A percentile compares a stretch with the other conserved stretches of the same genome.
phyloP scores from a whole-genome alignment of 192 early-diverging fungal species.

The Mortierella antarctica region DNA sequence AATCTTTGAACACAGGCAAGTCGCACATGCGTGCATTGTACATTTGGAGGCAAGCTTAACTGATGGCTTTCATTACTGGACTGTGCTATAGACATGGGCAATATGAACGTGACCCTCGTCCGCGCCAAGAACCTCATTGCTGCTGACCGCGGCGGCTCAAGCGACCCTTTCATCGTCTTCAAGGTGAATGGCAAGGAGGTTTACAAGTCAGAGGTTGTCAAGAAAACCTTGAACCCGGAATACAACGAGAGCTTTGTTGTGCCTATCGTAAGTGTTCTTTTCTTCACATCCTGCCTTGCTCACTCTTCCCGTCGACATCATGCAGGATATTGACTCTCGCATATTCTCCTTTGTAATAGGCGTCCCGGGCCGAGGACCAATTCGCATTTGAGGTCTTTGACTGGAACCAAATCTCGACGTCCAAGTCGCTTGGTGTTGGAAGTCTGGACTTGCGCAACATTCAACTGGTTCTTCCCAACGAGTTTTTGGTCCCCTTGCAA shows the following conservation, averaged over 20 bases:
- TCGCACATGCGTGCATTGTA: neutral
- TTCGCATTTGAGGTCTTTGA: slow-evolving; percentile 78
- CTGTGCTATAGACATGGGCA: slow-evolving; percentile 66
- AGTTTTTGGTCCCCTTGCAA: slow-evolving; percentile 56
- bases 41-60: neutral
- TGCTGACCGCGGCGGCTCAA: slow-evolving; percentile 76
- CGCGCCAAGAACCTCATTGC: slow-evolving; percentile 70
- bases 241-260: slow-evolving; percentile 76
- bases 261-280: slow-evolving; percentile 56
- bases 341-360: slow-evolving; percentile 12
- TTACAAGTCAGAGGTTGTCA: slow-evolving; percentile 73
- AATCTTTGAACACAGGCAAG: neutral
- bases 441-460: slow-evolving; percentile 66
- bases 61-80: neutral
- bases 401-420: slow-evolving; percentile 80
- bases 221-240: slow-evolving; percentile 79
- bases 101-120: slow-evolving; percentile 67
- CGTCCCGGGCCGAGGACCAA: slow-evolving; percentile 61
- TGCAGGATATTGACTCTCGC: neutral
- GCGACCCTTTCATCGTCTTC: slow-evolving; percentile 80
- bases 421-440: slow-evolving; percentile 67
- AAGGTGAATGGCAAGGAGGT: slow-evolving; percentile 72
- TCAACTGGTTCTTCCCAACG: slow-evolving; percentile 60
- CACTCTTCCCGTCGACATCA: neutral
- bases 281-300: neutral